A percentile compares a stretch with the other conserved stretches of the same genome.
phyloP scores from a whole-genome alignment of 805 yeast species.

The Diddensiella santjacobensis region DNA sequence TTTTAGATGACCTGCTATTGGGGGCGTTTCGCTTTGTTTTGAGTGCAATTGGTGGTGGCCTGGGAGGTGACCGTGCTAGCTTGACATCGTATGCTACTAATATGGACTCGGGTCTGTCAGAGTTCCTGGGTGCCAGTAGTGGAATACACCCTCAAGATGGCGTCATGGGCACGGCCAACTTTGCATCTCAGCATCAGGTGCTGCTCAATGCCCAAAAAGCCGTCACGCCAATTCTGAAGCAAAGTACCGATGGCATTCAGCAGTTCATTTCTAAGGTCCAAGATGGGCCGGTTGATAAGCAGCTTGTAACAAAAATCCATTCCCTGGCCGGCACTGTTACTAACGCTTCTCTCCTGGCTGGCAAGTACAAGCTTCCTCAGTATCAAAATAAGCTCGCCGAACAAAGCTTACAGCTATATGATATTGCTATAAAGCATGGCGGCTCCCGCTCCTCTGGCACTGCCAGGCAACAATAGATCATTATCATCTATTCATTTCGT shows the following conservation, averaged over 20 bases:
- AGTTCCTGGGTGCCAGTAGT: background rate
- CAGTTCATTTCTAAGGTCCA: constrained; percentile 3
- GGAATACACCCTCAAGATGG: background rate
- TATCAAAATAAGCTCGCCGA: constrained; percentile 20
- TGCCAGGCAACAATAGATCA: background rate
- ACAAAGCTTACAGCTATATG: constrained; percentile 9
- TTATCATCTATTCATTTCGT: background rate
- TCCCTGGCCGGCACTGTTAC: constrained; percentile 20
- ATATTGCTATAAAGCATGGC: constrained; percentile 2
- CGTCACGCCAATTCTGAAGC: background rate
- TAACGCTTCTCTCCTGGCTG: constrained; percentile 23
- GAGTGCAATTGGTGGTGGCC: background rate
- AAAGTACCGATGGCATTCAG: background rate
- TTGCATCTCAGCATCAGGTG: background rate
- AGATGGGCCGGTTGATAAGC: constrained; percentile 22
- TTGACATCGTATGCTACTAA: background rate
- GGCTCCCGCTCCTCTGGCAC: background rate
- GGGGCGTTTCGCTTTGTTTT: background rate
- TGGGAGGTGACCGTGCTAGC: background rate
- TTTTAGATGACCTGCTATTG: background rate
- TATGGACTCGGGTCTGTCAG: background rate
- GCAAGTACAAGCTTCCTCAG: constrained; percentile 17
- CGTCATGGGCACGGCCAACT: background rate
- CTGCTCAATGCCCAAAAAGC: background rate
- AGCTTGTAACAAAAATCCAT: constrained; percentile 27